Base-by-base conservation (phyloP, 2,329 filamentous ascomycete species). In the Diplodia sapinea region DNA sequence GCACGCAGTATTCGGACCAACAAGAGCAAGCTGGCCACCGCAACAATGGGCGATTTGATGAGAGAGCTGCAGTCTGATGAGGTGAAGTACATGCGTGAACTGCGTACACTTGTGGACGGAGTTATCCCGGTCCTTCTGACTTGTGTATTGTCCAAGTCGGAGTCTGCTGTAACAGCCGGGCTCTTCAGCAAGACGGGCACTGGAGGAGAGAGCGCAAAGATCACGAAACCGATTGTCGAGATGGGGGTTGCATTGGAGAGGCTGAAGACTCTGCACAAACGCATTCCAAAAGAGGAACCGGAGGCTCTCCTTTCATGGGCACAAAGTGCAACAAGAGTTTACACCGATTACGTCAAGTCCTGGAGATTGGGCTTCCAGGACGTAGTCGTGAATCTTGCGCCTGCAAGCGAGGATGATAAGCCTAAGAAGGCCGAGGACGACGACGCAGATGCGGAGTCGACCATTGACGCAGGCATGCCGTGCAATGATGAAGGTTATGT, bases 351-450 rank as follows among this genome's bases (percentile, higher is more conserved):
- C 76, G 84, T 98, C 38, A 88, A 88, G 74, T 89, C 91, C 8
- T 99, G 95, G 95, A 87, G 93, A 36, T 85, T 98, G 57, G 95
- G 95, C 0, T 99, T 98, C 78, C 91, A 97, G 74, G 94, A 96
- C 76, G 88, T 99, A 23, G 89, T 98, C 61, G 92, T 99, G 73
- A 98, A 97, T 75, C 87, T 98, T 40, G 93, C 93, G 1, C 91
- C 93, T 8, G 87, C 88, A 4, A 87, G 89, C 40, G 87, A 90
- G 57, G 84, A 88, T 49, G 74, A 76, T 13, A 79, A 74, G 66
- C 68, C 77, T 6, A 43, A 62, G 26, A 72, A 78, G n/a, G 87
- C 38, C 23, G 54, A 56, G 0, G 54, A 47, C n/a, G 43, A 90
- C 59, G 84, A 88, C 50, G 74, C 75, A 11, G 78, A 75, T 67